Evolutionary conservation across 1,284 basidiomycete genomes (phyloP), one percentile per base, ranked within the genome.

Genomic region (Apiotrichum porosum): DNA sequence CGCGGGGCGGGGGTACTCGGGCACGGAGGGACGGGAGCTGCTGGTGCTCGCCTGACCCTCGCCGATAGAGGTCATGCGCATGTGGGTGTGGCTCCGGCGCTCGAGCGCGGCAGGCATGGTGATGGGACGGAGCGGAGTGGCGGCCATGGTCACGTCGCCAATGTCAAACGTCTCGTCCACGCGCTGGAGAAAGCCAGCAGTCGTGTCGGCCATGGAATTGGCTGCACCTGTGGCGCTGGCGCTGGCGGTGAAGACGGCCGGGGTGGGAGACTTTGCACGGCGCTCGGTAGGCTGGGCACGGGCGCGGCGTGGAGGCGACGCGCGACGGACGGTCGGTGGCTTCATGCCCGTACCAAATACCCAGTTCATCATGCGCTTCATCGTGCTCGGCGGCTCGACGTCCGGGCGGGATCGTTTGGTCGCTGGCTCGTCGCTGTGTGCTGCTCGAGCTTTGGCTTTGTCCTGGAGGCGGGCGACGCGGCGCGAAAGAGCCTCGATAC

Each of bases 351-450:
- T 19, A n/a, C 45, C 41, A 8, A 43, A 28, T 5, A 46, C 37
- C 51, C 51, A 52, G 24, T 44, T 35, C 21, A 52, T 30, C n/a
- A 48, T 37, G 34, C 47, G 38, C 23, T 47, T 48, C 6, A 52
- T 24, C 9, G 51, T 45, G 34, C 45, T 44, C 2, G 51, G 51
- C 26, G 26, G 26, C 26, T 28, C 26, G 26, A 28, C 26, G 8
- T 28, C 15, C 46, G 46, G 4, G 28, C 30, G 12, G 17, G 18
- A 18, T 30, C 38, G 13, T 30, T 28, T 24, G 22, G 22, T 26
- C 4, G n/a, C 24, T 6, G 26, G 26, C 12, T 28, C 26, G 12
- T 12, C 26, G 26, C 26, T 28, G 17, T 24, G 34, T 2, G 31
- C 28, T 34, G 35, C 31, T 6, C 19, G 14, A 17, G 17, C 39